Percentiles rank a stretch among this genome's conserved stretches.
These are phyloP conservation scores for Amylocarpus encephaloides DNA, from an alignment of 2,329 filamentous ascomycete species.

Conservation along the genomic window DNA sequence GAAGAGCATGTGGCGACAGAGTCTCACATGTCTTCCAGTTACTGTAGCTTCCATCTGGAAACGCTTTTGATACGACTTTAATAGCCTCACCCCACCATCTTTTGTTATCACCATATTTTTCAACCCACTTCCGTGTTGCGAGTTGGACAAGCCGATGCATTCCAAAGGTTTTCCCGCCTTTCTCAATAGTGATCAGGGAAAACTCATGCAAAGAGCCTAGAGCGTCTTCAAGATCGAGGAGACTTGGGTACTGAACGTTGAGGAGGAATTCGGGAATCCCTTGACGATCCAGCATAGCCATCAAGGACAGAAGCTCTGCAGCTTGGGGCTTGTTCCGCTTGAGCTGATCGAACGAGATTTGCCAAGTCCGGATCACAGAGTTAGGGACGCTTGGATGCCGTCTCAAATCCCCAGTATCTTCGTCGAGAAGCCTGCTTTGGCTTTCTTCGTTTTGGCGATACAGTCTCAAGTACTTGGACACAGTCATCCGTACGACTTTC, in stretches of 20 bases:
- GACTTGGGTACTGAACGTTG: background rate
- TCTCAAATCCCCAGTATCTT: conserved; percentile 30
- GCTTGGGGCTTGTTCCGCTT: conserved; percentile 15
- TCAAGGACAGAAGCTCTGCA: conserved; percentile 18
- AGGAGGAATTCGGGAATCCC: conserved; percentile 19
- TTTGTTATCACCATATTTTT: conserved; percentile 23
- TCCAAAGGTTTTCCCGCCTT: conserved; percentile 8
- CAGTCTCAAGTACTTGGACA: conserved; percentile 35
- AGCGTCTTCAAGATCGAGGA: conserved; percentile 11
- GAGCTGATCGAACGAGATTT: conserved; percentile 35
- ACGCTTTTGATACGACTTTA: conserved; percentile 20
- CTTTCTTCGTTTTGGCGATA: conserved; percentile 32
- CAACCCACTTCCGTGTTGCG: conserved; percentile 10
- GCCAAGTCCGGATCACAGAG: conserved; percentile 34
- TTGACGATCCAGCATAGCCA: conserved; percentile 21
- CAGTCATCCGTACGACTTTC: conserved; percentile 24
- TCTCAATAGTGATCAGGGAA: conserved; percentile 29
- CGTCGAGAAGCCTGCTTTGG: conserved; percentile 25
- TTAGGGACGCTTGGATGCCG: conserved; percentile 31
- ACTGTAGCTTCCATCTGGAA: conserved; percentile 20
- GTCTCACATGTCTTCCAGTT: conserved; percentile 20
- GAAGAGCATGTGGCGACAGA: conserved; percentile 24
- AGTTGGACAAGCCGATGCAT: conserved; percentile 15
- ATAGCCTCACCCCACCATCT: conserved; percentile 30
- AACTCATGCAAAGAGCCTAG: conserved; percentile 21